Base-by-base conservation (phyloP, 805 yeast species). In the Monosporozyma siamensis region DNA sequence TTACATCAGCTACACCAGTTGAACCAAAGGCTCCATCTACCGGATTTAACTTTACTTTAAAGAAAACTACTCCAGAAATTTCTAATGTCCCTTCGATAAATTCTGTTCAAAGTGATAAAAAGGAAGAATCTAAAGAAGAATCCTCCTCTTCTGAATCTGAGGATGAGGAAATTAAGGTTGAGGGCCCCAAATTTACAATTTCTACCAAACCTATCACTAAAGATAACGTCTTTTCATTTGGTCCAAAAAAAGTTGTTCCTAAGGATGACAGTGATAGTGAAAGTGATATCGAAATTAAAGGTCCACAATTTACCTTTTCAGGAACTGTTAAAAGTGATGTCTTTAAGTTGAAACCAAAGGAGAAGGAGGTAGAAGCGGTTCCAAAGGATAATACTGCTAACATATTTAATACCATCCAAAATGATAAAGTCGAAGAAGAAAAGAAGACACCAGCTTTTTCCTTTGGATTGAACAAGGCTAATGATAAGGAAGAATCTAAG, bases 181-280 rank as follows among this genome's bases (percentile, higher is more conserved):
- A 83, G 59, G 94, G 94, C 1, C 94, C 95, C 17, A 62, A 69
- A 11, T 85, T 85, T 57, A 71, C 69, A 7, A 48, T 75, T 24
- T 58, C 56, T 12, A 53, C 66, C 23, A 68, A 71, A 23, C 80
- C 80, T 42, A 70, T 70, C 4, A 67, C 75, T 2, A 66, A 67
- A 3, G 66, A 69, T 43, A 67, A 77, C n/a, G 74, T 72, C 5
- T 77, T 77, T 57, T 65, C 69, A 23, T 70, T 77, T 44, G 59
- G 64, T 24, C 47, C 54, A 15, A 56, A 54, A 31, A 49, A 50
- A 30, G 49, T 49, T 2, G 39, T 48, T 10, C 49, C 52, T 14
- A 52, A 53, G 11, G 52, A 60, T 17, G 52, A 53, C 20, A 59
- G 62, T 45, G 63, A 61, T 27, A 59, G 64, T 39, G 66, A 58